A percentile compares a stretch with the other conserved stretches of the same genome.
phyloP scores from a whole-genome alignment of 2,329 filamentous ascomycete genomes.

The Talaromyces sp. region DNA sequence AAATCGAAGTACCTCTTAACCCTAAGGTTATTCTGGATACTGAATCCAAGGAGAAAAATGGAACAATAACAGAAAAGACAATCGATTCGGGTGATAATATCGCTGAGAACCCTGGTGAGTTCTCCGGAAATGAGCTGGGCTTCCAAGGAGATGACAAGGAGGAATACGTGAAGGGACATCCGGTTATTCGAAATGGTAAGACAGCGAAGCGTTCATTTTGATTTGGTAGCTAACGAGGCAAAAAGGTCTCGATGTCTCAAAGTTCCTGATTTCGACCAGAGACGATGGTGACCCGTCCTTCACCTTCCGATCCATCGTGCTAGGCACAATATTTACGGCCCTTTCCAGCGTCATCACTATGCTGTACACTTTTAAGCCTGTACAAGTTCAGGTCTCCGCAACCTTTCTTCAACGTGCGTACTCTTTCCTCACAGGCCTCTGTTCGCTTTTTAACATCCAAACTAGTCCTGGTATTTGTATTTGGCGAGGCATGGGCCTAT shows the following conservation, averaged over 20 bases:
- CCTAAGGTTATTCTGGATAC: not conserved
- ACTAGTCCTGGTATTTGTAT: slow-evolving; percentile 21
- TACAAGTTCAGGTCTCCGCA: slow-evolving; percentile 19
- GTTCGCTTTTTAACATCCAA: not conserved
- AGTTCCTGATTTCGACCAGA: slow-evolving; percentile 20
- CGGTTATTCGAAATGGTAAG: slow-evolving; percentile 22
- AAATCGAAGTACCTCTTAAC: not conserved
- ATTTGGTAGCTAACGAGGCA: too few species aligned
- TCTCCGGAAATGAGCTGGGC: not conserved
- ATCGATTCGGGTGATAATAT: not conserved
- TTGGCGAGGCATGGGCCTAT: slow-evolving; percentile 20
- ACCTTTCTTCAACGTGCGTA: slow-evolving; percentile 24
- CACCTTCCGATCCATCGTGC: slow-evolving; percentile 24
- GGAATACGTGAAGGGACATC: slow-evolving; percentile 22
- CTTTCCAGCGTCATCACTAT: slow-evolving; percentile 29
- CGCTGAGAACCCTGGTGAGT: not conserved
- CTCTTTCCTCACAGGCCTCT: not conserved
- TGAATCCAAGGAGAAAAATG: not conserved
- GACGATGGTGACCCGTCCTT: slow-evolving; percentile 25
- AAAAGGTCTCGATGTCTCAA: slow-evolving; percentile 23
- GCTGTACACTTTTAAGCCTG: slow-evolving; percentile 26
- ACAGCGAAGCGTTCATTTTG: too few species aligned
- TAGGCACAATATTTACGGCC: slow-evolving; percentile 24
- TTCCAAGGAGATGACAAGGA: slow-evolving; percentile 3
- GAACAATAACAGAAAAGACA: not conserved